Evolutionary conservation across 768 basidiomycete species (phyloP), one percentile per base, ranked within the genome.

Genomic region (Daedaleopsis nitida): DNA sequence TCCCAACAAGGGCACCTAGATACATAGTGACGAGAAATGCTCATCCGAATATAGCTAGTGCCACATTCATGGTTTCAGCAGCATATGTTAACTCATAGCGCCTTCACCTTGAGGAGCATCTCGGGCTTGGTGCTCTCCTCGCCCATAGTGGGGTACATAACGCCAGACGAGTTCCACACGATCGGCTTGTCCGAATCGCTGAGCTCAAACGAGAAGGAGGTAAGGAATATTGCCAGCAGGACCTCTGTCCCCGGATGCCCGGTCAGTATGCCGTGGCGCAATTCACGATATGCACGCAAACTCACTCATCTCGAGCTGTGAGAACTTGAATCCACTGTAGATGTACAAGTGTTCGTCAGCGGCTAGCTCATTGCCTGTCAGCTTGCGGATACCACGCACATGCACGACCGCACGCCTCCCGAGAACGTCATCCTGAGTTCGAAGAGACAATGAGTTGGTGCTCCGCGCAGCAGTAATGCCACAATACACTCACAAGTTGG

Each of bases 361-460:
- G 19, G 27, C 27, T 32, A 32, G 35, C 13, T 23, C 14, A 23
- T 3, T n/a, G 14, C 10, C 1, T 17, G 17, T 2, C 1, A 17
- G 13, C 1, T 5, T 7, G 16, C 9, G 32, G 1, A n/a, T 21
- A 5, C 8, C 3, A 67, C 65, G 4, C 47, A 68, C 69, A 70
- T 66, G 65, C 69, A 70, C 1, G 69, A 57, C 3, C 63, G 49
- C 8, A 52, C 52, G 4, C 69, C 69, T 1, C 65, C 69, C 5
- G 65, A 43, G 63, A 70, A 70, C n/a, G 69, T 60, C 69, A 70
- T 62, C n/a, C 69, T 68, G 42, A 13, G 6, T 32, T 3, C 7
- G 4, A 32, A 32, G 27, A 23, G 1, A 27, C 9, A 24, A 23
- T 3, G 13, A 9, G 3, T 32, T 21, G 38, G 39, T 23, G 23